Evolutionary conservation across 106 monocot genomes (phyloP).

Genomic region (Dendrobium nobile): DNA sequence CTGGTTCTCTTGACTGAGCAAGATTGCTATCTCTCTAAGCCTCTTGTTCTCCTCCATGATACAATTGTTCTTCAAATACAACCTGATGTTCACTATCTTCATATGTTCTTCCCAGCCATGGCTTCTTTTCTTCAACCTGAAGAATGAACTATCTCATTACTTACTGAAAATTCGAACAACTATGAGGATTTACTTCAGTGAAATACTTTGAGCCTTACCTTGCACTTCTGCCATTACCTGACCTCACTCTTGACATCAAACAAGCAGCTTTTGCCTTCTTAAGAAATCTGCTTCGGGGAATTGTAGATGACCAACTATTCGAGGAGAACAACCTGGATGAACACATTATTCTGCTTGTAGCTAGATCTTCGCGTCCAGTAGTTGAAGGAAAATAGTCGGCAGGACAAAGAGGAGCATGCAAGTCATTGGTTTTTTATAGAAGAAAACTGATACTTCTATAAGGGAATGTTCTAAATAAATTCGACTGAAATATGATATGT

Average conservation of each 20-base stretch:
- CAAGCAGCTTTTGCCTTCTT: background rate
- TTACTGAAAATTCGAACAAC: background rate
- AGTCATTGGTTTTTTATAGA: background rate
- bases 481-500: background rate
- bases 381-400: background rate
- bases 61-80: conserved; percentile 36
- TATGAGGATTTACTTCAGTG: background rate
- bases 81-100: conserved; percentile 32
- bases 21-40: conserved; percentile 30
- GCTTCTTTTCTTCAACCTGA: background rate
- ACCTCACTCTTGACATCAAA: background rate
- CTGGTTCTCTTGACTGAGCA: conserved; percentile 38
- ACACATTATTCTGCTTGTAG: background rate
- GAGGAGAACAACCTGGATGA: background rate
- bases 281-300: background rate
- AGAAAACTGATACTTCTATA: background rate
- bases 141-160: background rate
- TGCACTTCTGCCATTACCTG: background rate
- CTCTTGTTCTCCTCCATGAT: conserved; percentile 55
- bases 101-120: conserved; percentile 7
- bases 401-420: background rate
- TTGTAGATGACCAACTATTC: background rate
- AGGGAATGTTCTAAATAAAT: background rate
- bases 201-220: background rate
- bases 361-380: background rate